phyloP scores from a whole-genome alignment of 768 basidiomycete genomes.

The Tulasnella sp. region DNA sequence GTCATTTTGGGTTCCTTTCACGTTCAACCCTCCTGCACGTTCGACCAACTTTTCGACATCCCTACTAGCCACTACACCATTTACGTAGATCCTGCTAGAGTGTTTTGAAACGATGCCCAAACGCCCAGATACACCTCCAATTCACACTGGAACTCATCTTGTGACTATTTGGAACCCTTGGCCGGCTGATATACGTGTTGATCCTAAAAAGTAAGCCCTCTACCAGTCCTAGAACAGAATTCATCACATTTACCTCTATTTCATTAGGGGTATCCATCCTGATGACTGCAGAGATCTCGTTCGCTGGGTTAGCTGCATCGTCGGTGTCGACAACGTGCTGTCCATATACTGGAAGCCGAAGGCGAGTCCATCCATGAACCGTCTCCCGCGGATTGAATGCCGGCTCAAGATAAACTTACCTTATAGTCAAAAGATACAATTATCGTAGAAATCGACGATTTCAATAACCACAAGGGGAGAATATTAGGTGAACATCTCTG shows the following conservation, averaged over 20 bases:
- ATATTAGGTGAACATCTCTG: slow-evolving; percentile 21
- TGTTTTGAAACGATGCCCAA: slow-evolving; percentile 9
- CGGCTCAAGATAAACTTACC: background rate
- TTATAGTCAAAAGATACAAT: slow-evolving; percentile 3
- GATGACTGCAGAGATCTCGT: background rate
- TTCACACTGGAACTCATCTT: background rate
- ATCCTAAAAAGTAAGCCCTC: background rate
- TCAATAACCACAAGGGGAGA: background rate
- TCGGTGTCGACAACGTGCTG: slow-evolving; percentile 10
- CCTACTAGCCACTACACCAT: background rate
- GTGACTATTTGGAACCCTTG: slow-evolving; percentile 17
- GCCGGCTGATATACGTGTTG: slow-evolving; percentile 2
- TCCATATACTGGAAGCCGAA: slow-evolving; percentile 8
- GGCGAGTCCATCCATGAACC: background rate
- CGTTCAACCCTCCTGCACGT: background rate
- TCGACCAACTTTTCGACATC: background rate
- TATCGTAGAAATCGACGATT: slow-evolving; percentile 9
- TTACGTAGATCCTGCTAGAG: background rate
- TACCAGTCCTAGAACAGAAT: background rate
- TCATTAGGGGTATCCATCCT: background rate
- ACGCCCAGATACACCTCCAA: slow-evolving; percentile 7
- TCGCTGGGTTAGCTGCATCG: slow-evolving; percentile 4
- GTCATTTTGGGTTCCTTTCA: background rate
- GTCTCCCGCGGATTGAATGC: background rate
- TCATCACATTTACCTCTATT: background rate